Percentiles rank a stretch among this genome's conserved stretches.
Evolutionary conservation across 495 filamentous ascomycete species (phyloP).

Genomic region (Aspergillus asperescens): DNA sequence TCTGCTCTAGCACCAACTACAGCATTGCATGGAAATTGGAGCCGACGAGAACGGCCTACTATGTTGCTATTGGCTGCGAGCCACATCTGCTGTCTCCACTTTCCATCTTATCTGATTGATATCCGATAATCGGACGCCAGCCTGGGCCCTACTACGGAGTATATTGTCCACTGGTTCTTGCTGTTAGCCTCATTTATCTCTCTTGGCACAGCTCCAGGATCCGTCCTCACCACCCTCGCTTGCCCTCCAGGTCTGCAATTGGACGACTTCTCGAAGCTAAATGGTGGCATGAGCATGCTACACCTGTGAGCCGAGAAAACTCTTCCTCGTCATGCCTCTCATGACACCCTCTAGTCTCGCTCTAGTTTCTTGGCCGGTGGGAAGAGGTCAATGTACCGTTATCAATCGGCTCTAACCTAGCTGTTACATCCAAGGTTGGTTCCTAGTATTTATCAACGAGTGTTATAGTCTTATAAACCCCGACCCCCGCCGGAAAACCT

Average conservation of each 20-base stretch:
- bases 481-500: background rate
- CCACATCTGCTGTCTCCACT: conserved; percentile 1
- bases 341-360: background rate
- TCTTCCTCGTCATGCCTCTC: background rate
- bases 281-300: conserved; percentile 1
- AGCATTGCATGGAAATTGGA: background rate
- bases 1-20: too few species aligned
- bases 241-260: background rate
- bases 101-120: conserved; percentile 21
- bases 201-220: conserved; percentile 12
- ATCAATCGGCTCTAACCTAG: background rate
- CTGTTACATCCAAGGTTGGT: background rate
- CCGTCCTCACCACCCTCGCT: background rate
- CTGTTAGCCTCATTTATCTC: conserved; percentile 8
- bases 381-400: background rate
- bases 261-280: background rate
- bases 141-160: background rate
- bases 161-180: conserved; percentile 9
- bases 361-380: conserved; percentile 6
- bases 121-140: background rate
- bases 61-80: background rate
- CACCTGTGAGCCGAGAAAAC: background rate
- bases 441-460: background rate
- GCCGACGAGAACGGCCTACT: background rate
- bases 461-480: conserved; percentile 7